Conservation (phyloP, 139 green algal genomes). For the Coelastrella sp. region DNA sequence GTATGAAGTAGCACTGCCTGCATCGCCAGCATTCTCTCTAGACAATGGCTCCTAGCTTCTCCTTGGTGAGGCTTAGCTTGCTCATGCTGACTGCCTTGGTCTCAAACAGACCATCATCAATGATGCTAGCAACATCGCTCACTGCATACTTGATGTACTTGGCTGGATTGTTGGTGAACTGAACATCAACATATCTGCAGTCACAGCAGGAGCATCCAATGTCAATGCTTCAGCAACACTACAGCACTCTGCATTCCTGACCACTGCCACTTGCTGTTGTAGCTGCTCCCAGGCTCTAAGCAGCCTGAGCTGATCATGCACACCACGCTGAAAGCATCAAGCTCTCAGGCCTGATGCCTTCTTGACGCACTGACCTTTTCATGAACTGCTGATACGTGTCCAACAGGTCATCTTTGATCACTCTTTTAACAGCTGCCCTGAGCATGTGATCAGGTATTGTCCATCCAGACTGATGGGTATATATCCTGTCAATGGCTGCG, state of each 20-base stretch:
- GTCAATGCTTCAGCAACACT: no score
- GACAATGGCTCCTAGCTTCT: constrained; percentile 40
- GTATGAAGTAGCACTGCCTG: no score
- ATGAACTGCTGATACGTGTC: constrained; percentile 54
- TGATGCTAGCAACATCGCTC: constrained; percentile 26
- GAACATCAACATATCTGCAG: constrained; percentile 50
- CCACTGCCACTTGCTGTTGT: no score
- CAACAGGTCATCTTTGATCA: constrained; percentile 60
- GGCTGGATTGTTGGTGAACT: constrained; percentile 52
- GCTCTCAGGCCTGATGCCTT: no score
- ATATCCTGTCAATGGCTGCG: constrained; percentile 47
- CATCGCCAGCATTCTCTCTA: no score
- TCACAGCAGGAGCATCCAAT: neutral
- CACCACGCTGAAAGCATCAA: no score
- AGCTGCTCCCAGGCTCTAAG: no score
- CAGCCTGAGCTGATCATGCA: no score
- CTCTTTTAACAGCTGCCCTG: constrained; percentile 47
- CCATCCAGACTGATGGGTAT: constrained; percentile 54
- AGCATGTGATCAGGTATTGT: constrained; percentile 63
- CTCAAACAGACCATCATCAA: constrained; percentile 49
- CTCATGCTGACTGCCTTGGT: constrained; percentile 38
- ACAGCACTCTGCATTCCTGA: no score
- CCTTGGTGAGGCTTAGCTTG: constrained; percentile 33
- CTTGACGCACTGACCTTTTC: neutral
- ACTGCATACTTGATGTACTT: constrained; percentile 57